A percentile compares a stretch with the other conserved stretches of the same genome.
Evolutionary conservation across 2,329 filamentous ascomycete genomes (phyloP).

Genomic region (Chaetothyriales sp.): DNA sequence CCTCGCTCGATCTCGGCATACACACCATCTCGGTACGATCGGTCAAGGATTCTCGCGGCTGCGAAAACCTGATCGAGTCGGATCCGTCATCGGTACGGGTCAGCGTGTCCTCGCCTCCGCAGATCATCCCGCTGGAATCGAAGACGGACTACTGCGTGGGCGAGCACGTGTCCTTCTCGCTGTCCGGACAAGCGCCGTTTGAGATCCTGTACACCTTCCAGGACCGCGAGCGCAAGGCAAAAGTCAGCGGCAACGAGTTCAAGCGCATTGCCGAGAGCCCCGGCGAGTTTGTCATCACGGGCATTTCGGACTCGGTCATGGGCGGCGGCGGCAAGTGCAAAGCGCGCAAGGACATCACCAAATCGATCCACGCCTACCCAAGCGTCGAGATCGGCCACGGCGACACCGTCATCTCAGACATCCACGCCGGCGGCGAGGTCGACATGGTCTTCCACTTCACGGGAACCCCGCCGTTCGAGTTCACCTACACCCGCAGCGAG

Average conservation of each 20-base stretch:
- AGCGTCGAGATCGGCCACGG: conserved; percentile 83
- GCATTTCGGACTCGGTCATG: conserved; percentile 63
- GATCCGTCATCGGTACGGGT: conserved; percentile 69
- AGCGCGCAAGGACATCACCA: conserved; percentile 60
- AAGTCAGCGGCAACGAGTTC: conserved; percentile 51
- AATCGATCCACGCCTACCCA: conserved; percentile 80
- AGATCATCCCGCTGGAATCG: conserved; percentile 74
- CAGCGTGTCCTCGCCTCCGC: conserved; percentile 81
- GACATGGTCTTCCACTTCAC: conserved; percentile 92
- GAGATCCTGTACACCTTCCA: conserved; percentile 86
- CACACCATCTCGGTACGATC: conserved; percentile 81
- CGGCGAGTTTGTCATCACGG: conserved; percentile 75
- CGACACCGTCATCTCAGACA: conserved; percentile 65
- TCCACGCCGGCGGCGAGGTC: conserved; percentile 89
- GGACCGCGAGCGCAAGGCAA: conserved; percentile 60
- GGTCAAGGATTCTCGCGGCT: conserved; percentile 74
- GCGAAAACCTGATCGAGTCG: conserved; percentile 60
- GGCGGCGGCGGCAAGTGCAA: conserved; percentile 57
- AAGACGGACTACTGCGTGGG: conserved; percentile 86
- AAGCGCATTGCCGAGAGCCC: conserved; percentile 83
- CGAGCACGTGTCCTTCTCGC: conserved; percentile 79
- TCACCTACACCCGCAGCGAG: conserved; percentile 84
- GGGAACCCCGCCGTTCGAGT: conserved; percentile 91
- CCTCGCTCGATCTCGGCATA: conserved; percentile 71
- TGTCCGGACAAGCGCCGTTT: conserved; percentile 83